Percentiles rank a stretch among this genome's conserved stretches.
phyloP scores from a whole-genome alignment of 371 early-diverging fungal species.

The Agmasoma carcini region DNA sequence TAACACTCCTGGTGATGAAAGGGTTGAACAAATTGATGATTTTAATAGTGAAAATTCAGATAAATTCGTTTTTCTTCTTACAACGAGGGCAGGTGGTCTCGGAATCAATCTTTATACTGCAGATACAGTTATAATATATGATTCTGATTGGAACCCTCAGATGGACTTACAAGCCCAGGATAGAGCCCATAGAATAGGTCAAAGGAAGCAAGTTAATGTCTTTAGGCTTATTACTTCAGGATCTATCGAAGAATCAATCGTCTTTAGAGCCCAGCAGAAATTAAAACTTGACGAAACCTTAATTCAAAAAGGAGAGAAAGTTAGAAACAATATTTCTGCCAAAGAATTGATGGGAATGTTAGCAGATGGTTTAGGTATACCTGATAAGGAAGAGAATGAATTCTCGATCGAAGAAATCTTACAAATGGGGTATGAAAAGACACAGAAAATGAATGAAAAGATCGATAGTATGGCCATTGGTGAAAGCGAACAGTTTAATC shows the following conservation, averaged over 20 bases:
- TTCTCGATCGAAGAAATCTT: constrained; percentile 74
- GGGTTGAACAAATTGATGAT: constrained; percentile 75
- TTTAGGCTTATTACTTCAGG: constrained; percentile 80
- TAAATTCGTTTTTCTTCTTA: constrained; percentile 68
- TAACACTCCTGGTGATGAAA: constrained; percentile 74
- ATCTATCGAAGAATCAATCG: constrained; percentile 66
- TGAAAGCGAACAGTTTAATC: constrained; percentile 57
- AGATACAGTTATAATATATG: constrained; percentile 95
- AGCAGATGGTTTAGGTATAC: constrained; percentile 64
- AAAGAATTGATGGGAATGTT: constrained; percentile 54
- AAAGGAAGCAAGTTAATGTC: constrained; percentile 94
- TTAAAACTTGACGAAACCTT: constrained; percentile 86
- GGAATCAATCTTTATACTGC: constrained; percentile 96
- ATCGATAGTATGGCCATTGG: constrained; percentile 69
- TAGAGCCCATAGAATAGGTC: constrained; percentile 99
- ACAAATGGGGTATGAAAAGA: constrained; percentile 69
- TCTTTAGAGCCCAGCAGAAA: constrained; percentile 84
- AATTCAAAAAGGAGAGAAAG: constrained; percentile 67
- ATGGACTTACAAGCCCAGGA: constrained; percentile 97
- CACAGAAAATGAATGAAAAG: constrained; percentile 66
- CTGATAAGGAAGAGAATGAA: constrained; percentile 66
- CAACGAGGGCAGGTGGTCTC: constrained; percentile 77
- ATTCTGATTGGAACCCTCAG: constrained; percentile 99
- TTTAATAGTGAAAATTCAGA: constrained; percentile 72
- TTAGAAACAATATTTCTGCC: constrained; percentile 54